A percentile compares a stretch with the other conserved stretches of the same genome.
These are phyloP conservation scores for Amniculicola lignicola DNA, from an alignment of 495 filamentous ascomycete genomes.

Conservation along the genomic window DNA sequence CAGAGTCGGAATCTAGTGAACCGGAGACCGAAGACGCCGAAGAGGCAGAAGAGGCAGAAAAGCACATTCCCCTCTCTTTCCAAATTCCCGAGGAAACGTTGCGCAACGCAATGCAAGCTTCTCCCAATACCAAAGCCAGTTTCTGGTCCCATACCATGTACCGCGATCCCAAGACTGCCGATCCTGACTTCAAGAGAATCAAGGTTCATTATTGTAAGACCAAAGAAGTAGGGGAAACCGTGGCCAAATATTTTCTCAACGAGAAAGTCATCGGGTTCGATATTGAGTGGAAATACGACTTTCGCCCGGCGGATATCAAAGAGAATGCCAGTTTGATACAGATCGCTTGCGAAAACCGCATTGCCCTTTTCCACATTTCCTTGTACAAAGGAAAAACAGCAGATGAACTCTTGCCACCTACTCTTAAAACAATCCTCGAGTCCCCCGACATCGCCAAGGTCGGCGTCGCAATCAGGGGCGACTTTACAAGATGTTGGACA, in stretches of 20 bases:
- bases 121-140: slow-evolving; percentile 25
- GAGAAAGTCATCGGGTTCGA: slow-evolving; percentile 43
- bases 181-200: slow-evolving; percentile 28
- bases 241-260: slow-evolving; percentile 36
- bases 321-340: slow-evolving; percentile 42
- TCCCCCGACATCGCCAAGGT: slow-evolving; percentile 79
- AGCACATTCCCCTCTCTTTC: slow-evolving; percentile 28
- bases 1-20: not conserved
- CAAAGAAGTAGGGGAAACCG: slow-evolving; percentile 32
- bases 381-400: slow-evolving; percentile 32
- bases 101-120: slow-evolving; percentile 32
- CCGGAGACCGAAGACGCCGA: not conserved
- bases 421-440: slow-evolving; percentile 60
- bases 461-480: slow-evolving; percentile 84
- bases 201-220: slow-evolving; percentile 39
- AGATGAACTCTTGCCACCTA: slow-evolving; percentile 37
- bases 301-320: slow-evolving; percentile 30
- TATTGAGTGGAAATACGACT: slow-evolving; percentile 40
- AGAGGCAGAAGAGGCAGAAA: no score
- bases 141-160: slow-evolving; percentile 39
- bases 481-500: slow-evolving; percentile 45
- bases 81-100: slow-evolving; percentile 28
- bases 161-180: slow-evolving; percentile 34
- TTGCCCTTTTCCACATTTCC: slow-evolving; percentile 41
- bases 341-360: slow-evolving; percentile 41